These are phyloP conservation scores for Mycosphaerelloides madeirae DNA, from an alignment of 2,329 filamentous ascomycete species.

Conservation along the genomic window DNA sequence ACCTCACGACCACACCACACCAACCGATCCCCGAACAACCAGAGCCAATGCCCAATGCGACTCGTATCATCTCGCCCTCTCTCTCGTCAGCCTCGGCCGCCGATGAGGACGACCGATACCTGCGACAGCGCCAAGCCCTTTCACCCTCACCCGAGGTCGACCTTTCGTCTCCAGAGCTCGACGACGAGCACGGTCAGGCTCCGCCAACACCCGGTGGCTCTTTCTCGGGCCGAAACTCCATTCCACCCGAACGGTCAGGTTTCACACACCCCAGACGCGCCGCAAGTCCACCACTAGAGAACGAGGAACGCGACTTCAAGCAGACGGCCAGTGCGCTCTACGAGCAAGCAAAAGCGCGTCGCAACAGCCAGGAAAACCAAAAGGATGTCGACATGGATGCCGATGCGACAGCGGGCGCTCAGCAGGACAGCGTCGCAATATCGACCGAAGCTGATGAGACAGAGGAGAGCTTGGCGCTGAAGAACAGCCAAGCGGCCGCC, in stretches of 20 bases:
- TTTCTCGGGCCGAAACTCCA: slow-evolving; percentile 49
- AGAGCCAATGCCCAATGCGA: slow-evolving; percentile 33
- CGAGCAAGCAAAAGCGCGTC: slow-evolving; percentile 45
- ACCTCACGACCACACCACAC: slow-evolving; percentile 80
- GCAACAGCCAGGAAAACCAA: slow-evolving; percentile 36
- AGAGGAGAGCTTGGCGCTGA: slow-evolving; percentile 46
- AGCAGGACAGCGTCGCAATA: slow-evolving; percentile 33
- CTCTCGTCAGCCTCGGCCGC: slow-evolving; percentile 69
- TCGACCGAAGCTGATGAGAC: slow-evolving; percentile 38
- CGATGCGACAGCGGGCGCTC: slow-evolving; percentile 26
- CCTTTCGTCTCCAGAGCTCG: slow-evolving; percentile 79
- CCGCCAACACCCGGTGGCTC: slow-evolving; percentile 61
- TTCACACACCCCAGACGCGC: slow-evolving; percentile 61
- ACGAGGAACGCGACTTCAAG: slow-evolving; percentile 94
- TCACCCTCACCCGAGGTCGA: slow-evolving; percentile 93
- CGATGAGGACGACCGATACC: slow-evolving; percentile 63
- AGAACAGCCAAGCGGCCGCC: slow-evolving; percentile 47
- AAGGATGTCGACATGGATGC: slow-evolving; percentile 35
- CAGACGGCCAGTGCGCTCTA: slow-evolving; percentile 85
- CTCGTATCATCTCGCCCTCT: slow-evolving; percentile 74
- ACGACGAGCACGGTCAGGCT: slow-evolving; percentile 57
- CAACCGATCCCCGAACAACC: slow-evolving; percentile 67
- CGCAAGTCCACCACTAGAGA: slow-evolving; percentile 84
- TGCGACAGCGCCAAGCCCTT: slow-evolving; percentile 58
- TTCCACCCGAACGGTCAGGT: slow-evolving; percentile 38